Evolutionary conservation across 31 red algal genomes (phyloP).

Genomic region (Bonnemaisonia californica): DNA sequence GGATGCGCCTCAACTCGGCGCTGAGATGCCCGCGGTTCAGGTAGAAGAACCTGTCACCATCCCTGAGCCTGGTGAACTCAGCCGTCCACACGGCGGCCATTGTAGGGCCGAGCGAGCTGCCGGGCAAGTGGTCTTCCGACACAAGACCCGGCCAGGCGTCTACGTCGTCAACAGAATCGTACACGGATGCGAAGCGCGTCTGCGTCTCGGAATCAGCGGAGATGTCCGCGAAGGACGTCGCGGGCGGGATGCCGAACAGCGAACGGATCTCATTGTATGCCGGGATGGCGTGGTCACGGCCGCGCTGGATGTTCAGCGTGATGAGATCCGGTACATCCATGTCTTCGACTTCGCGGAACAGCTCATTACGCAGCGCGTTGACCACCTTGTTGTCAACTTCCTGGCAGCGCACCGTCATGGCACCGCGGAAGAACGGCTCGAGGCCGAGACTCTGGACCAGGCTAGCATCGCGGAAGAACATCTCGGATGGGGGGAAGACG

Average conservation of each 20-base stretch:
- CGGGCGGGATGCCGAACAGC: constrained; percentile 2
- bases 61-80: constrained; percentile 50
- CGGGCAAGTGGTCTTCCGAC: constrained; percentile 44
- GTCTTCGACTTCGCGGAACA: constrained; percentile 41
- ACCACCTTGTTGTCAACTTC: constrained; percentile 50
- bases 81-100: constrained; percentile 38
- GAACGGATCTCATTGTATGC: constrained; percentile 30
- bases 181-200: constrained; percentile 17
- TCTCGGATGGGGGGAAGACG: constrained; percentile 15
- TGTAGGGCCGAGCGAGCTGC: constrained; percentile 30
- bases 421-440: constrained; percentile 45
- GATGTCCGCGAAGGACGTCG: constrained; percentile 40
- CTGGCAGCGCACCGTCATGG: constrained; percentile 23
- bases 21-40: neutral
- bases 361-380: constrained; percentile 32
- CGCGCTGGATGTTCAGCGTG: constrained; percentile 66
- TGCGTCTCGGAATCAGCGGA: constrained; percentile 1
- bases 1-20: neutral
- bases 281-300: constrained; percentile 61
- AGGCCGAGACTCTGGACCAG: constrained; percentile 12
- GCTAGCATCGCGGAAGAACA: constrained; percentile 44
- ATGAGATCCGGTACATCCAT: constrained; percentile 39
- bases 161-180: constrained; percentile 33
- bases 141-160: constrained; percentile 56
- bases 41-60: constrained; percentile 74